Conservation (phyloP, 75 land plant species). For the Picea glauca region DNA sequence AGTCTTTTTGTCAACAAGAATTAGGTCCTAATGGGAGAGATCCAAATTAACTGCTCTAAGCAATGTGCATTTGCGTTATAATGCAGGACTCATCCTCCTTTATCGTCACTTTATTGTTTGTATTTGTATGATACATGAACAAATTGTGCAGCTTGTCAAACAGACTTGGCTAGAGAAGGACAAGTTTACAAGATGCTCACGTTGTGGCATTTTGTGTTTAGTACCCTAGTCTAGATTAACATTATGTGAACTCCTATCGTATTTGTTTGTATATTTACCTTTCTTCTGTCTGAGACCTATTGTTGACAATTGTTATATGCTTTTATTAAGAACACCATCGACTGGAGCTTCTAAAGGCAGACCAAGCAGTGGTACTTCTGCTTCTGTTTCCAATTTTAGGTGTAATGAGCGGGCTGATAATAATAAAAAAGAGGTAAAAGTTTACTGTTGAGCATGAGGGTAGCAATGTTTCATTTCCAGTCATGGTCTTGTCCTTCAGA, state of each 20-base stretch:
- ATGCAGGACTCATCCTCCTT: background rate
- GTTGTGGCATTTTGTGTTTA: background rate
- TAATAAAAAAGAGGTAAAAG: slow-evolving; percentile 23
- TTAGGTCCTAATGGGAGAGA: background rate
- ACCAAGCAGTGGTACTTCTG: background rate
- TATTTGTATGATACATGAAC: background rate
- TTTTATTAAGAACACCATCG: background rate
- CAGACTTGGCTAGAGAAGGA: background rate
- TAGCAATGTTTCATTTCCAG: background rate
- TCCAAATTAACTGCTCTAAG: background rate
- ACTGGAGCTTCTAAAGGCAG: slow-evolving; percentile 5
- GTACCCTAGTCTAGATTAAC: background rate
- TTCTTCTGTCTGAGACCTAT: no score
- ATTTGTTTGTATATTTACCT: background rate
- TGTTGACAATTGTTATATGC: no score
- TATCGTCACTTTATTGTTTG: background rate
- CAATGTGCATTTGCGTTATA: background rate
- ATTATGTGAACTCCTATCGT: background rate
- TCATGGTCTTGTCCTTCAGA: background rate
- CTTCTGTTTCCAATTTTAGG: slow-evolving; percentile 13
- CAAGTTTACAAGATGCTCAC: background rate
- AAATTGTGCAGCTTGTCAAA: background rate
- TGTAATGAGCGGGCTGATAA: slow-evolving; percentile 27
- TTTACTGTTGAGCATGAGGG: background rate
- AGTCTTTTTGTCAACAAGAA: background rate